phyloP scores from a whole-genome alignment of 208 protist genomes.

The Phytomonas sp. region DNA sequence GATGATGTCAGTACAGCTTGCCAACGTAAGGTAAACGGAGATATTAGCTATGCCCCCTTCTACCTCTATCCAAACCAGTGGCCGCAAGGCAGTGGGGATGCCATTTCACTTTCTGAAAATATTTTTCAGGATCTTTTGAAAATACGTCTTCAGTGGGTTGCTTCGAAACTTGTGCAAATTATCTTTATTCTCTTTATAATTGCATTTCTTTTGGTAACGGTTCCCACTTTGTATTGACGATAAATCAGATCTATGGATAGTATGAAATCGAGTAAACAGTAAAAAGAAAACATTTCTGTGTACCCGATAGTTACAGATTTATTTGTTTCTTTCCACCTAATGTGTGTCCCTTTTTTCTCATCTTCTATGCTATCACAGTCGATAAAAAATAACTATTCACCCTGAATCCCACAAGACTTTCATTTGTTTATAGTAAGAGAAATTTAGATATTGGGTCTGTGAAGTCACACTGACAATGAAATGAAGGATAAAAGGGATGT shows the following conservation, averaged over 20 bases:
- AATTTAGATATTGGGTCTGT: background rate
- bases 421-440: background rate
- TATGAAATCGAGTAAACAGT: background rate
- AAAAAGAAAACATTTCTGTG: background rate
- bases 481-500: background rate
- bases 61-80: slow-evolving; percentile 83
- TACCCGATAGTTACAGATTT: background rate
- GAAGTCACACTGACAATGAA: background rate
- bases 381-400: background rate
- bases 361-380: background rate
- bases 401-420: background rate
- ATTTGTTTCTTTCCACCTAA: background rate
- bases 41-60: slow-evolving; percentile 67
- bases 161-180: background rate
- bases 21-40: slow-evolving; percentile 32
- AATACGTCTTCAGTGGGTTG: background rate
- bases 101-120: slow-evolving; percentile 16
- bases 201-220: background rate
- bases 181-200: background rate
- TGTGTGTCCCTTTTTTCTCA: background rate
- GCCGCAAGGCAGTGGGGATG: slow-evolving; percentile 30
- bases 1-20: background rate
- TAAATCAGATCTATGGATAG: background rate
- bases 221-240: background rate
- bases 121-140: background rate